Base-by-base conservation (phyloP, 768 basidiomycete genomes). In the Boletus sp. region DNA sequence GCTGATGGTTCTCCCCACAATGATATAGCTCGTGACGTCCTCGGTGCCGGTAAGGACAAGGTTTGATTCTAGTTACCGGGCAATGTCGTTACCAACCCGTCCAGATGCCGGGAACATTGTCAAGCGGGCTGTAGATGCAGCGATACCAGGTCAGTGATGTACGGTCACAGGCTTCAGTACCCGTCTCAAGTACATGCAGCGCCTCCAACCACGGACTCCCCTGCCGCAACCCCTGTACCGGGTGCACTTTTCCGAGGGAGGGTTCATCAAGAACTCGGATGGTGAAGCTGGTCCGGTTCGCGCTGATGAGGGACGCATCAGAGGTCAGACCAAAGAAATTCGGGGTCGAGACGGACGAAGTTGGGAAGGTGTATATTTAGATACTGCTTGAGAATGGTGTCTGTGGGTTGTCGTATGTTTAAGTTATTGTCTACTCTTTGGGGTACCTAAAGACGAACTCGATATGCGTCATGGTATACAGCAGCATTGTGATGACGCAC, bases 211-310 rank as follows among this genome's bases (percentile, higher is more conserved):
- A 1, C 20, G 4, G 12, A 15, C 4, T 17, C 8, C 14, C 37
- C 15, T 41, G 1, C 7, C 6, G 10, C 20, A 15, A 33, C 40
- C 18, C 12, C 51, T 9, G 62, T 47, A 18, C 2, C 24, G 0
- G 63, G 63, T 10, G 56, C 60, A 14, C 58, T 67, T 15, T 46
- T 58, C 18, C 0, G 0, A 2, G 55, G 55, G 7, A 30, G 5
- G 0, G 66, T 59, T 4, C 65, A 67, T 46, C 57, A 61, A 48
- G 9, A 33, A 17, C 49, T 65, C n/a, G 40, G 24, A 5, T 56
- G 39, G 54, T 49, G 7, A 57, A 51, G 37, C 10, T 6, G 29
- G n/a, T 15, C 17, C 2, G 14, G 41, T n/a, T 7, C 17, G 14
- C 30, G 37, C 28, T 12, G 29, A 32, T 1, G n/a, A 4, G 4